Percentiles rank a stretch among this genome's conserved stretches.
These are phyloP conservation scores for Diaporthe sp. DNA, from an alignment of 2,329 filamentous ascomycete genomes.

Conservation along the genomic window DNA sequence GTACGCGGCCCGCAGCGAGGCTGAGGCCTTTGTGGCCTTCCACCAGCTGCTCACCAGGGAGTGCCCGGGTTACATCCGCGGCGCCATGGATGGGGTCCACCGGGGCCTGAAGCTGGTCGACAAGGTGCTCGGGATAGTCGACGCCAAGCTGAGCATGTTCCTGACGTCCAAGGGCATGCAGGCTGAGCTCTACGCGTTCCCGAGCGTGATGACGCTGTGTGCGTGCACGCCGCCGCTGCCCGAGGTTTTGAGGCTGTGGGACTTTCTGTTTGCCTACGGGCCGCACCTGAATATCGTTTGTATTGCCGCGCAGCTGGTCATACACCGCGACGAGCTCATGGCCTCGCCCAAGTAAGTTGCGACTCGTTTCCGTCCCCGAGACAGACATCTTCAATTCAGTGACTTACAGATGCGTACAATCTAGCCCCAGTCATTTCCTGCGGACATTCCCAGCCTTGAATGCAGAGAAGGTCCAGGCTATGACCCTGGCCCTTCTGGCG, in stretches of 20 bases:
- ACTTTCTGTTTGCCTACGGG: constrained; percentile 96
- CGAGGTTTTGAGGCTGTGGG: constrained; percentile 94
- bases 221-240: constrained; percentile 96
- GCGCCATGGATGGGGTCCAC: constrained; percentile 97
- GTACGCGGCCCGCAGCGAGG: constrained; percentile 93
- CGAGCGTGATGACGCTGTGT: constrained; percentile 92
- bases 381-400: background rate
- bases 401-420: background rate
- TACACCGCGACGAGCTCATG: constrained; percentile 87
- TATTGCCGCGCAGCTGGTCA: constrained; percentile 93
- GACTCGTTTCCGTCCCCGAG: background rate
- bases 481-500: constrained; percentile 87
- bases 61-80: constrained; percentile 92
- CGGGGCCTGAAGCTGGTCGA: constrained; percentile 92
- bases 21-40: constrained; percentile 94
- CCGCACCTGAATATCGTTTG: constrained; percentile 95
- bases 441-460: constrained; percentile 88
- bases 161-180: constrained; percentile 88
- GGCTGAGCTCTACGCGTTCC: constrained; percentile 96
- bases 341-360: constrained; percentile 81
- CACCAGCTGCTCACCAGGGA: constrained; percentile 88
- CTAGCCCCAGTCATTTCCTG: constrained; percentile 91
- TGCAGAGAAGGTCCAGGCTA: constrained; percentile 84
- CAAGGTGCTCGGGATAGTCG: constrained; percentile 90
- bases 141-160: constrained; percentile 87